These are phyloP conservation scores for Huntiella abstrusa DNA, from an alignment of 2,329 filamentous ascomycete genomes.

Conservation along the genomic window DNA sequence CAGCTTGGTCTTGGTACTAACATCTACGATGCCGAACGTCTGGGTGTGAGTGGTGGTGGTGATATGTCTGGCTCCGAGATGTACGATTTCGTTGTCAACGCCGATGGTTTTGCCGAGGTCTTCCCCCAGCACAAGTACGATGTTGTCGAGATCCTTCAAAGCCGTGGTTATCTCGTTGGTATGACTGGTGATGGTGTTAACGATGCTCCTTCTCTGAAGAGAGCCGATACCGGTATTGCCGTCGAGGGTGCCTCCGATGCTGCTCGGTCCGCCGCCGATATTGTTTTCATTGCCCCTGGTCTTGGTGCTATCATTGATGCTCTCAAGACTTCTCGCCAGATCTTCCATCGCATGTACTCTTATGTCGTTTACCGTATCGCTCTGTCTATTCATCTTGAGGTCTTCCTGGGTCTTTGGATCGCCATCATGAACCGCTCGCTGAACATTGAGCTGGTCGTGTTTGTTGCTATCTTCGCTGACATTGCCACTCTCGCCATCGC, in stretches of 20 bases:
- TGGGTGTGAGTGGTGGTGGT: constrained; percentile 75
- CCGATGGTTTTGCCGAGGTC: constrained; percentile 85
- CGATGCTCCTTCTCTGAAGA: constrained; percentile 81
- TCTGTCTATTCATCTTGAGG: constrained; percentile 74
- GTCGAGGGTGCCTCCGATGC: constrained; percentile 84
- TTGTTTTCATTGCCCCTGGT: constrained; percentile 82
- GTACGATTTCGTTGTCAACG: constrained; percentile 88
- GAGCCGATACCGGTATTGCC: constrained; percentile 90
- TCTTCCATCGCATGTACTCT: constrained; percentile 93
- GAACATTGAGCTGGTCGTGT: constrained; percentile 75
- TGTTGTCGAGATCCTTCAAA: constrained; percentile 81
- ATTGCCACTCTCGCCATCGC: constrained; percentile 82
- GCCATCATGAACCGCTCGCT: constrained; percentile 69
- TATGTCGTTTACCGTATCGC: constrained; percentile 94
- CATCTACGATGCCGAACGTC: constrained; percentile 82
- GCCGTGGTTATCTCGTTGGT: constrained; percentile 81
- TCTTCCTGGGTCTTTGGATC: constrained; percentile 84
- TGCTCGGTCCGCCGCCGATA: constrained; percentile 78
- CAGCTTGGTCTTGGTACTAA: constrained; percentile 85
- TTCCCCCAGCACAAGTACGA: constrained; percentile 94
- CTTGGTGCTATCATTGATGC: constrained; percentile 85
- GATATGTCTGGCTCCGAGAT: constrained; percentile 88
- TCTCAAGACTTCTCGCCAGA: constrained; percentile 80
- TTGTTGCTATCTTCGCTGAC: constrained; percentile 89
- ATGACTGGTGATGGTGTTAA: constrained; percentile 97